These are phyloP conservation scores for Cadophora malorum DNA, from an alignment of 2,329 filamentous ascomycete species.

Conservation along the genomic window DNA sequence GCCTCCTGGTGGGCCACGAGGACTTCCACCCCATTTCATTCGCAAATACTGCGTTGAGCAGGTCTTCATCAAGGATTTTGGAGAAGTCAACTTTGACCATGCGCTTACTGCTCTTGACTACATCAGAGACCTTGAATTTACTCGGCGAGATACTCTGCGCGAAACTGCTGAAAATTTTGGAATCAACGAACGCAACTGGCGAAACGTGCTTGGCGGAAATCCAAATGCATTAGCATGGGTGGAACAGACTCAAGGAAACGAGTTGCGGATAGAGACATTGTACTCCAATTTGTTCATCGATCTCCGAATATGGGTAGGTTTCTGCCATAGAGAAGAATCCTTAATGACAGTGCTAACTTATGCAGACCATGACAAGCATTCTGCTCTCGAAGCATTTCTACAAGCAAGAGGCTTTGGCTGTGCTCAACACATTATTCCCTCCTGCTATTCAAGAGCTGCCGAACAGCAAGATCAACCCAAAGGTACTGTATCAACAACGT, in stretches of 20 bases:
- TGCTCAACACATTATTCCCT: constrained; percentile 44
- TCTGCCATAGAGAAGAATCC: neutral
- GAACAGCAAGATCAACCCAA: constrained; percentile 32
- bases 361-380: constrained; percentile 16
- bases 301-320: constrained; percentile 42
- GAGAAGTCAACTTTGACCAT: constrained; percentile 36
- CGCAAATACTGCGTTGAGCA: constrained; percentile 32
- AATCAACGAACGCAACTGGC: constrained; percentile 38
- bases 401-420: constrained; percentile 31
- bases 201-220: constrained; percentile 31
- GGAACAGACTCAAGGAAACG: constrained; percentile 34
- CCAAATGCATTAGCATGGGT: constrained; percentile 38
- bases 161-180: constrained; percentile 35
- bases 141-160: constrained; percentile 31
- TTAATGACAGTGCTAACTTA: constrained; percentile 18
- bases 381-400: constrained; percentile 35
- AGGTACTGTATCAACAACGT: constrained; percentile 35
- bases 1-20: constrained; percentile 8
- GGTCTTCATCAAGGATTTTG: constrained; percentile 32
- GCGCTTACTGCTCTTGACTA: constrained; percentile 41
- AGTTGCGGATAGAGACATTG: constrained; percentile 32
- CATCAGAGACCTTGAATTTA: constrained; percentile 39
- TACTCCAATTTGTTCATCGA: constrained; percentile 39
- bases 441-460: constrained; percentile 38
- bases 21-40: constrained; percentile 33